Evolutionary conservation across 2,329 filamentous ascomycete species (phyloP), one percentile per base, ranked within the genome.

Genomic region (Shiraia bambusicola): DNA sequence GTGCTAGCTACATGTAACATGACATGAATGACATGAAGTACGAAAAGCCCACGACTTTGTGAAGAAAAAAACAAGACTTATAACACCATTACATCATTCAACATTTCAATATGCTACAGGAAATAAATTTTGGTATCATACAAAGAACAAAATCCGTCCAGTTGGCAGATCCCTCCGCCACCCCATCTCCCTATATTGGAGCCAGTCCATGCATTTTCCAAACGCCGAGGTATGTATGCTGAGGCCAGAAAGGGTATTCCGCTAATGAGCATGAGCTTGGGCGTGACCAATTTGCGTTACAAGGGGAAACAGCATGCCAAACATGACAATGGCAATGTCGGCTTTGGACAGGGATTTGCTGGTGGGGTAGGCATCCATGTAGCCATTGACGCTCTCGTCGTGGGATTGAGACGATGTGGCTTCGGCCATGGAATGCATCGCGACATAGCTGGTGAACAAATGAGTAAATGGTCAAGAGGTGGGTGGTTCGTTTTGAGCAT

Each of bases 401-500:
- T 66, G 54, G 6, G 63, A 56, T 14, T 52, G 53, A 12, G 44
- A 41, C 7, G 58, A 49, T 10, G 76, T 73, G 15, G 84, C 81
- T 60, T 95, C 91, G 64, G 94, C 88, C 89, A 97, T 95, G 1
- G 91, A 90, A 64, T 98, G 93, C 91, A 97, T 96, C 1, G 93
- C 93, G 30, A 98, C 93, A 62, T 97, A 95, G 57, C 89, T 94
- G 50, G 6, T 15, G 9, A 6, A 34, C 8, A 9, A 10, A 10
- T 2, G 2, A 6, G 4, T 9, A 11, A 15, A 9, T 12, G 25
- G 14, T 35, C n/a, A 8, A 5, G 40, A 9, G 27, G 13, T n/a
- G 13, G 3, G 5, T 6, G 13, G n/a, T 11, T 9, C 13, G 14
- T 32, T 15, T 11, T 14, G 3, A n/a, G 2, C 5, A 27, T 32